Conservation (phyloP, 768 basidiomycete genomes). For the Lanmaoa pseudosensibilis region DNA sequence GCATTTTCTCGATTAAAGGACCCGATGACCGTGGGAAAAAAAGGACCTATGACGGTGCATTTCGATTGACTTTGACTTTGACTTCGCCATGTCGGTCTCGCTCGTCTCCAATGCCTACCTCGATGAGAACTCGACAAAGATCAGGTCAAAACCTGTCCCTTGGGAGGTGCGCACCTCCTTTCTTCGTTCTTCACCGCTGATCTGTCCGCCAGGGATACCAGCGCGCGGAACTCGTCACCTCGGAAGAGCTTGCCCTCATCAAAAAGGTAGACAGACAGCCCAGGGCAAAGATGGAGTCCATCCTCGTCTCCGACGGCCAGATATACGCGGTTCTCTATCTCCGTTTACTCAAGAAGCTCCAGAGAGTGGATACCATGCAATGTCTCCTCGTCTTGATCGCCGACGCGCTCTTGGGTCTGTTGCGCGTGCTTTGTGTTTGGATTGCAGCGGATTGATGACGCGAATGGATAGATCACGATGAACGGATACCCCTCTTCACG, state of each 20-base stretch:
- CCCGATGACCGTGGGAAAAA: conserved; percentile 37
- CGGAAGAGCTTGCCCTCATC: conserved; percentile 82
- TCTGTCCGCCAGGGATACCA: conserved; percentile 76
- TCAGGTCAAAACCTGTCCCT: conserved; percentile 85
- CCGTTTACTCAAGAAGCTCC: conserved; percentile 81
- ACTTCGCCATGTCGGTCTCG: conserved; percentile 60
- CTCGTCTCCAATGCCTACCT: conserved; percentile 82
- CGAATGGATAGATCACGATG: conserved; percentile 69
- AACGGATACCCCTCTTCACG: conserved; percentile 77
- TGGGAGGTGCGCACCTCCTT: conserved; percentile 74
- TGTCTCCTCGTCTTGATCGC: conserved; percentile 83
- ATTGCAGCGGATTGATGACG: not conserved
- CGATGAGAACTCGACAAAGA: conserved; percentile 85
- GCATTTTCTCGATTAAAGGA: not conserved
- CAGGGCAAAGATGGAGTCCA: conserved; percentile 67
- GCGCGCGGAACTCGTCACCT: conserved; percentile 85
- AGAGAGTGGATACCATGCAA: conserved; percentile 85
- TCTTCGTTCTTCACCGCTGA: not conserved
- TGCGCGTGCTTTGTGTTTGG: not conserved
- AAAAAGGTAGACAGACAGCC: conserved; percentile 89
- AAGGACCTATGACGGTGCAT: conserved; percentile 1
- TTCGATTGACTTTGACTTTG: not conserved
- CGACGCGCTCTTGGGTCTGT: conserved; percentile 79
- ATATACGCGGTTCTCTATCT: conserved; percentile 89
- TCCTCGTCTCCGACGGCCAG: conserved; percentile 79